A percentile compares a stretch with the other conserved stretches of the same genome.
phyloP scores from a whole-genome alignment of 2,329 filamentous ascomycete species.

The Passalora sequoiae region DNA sequence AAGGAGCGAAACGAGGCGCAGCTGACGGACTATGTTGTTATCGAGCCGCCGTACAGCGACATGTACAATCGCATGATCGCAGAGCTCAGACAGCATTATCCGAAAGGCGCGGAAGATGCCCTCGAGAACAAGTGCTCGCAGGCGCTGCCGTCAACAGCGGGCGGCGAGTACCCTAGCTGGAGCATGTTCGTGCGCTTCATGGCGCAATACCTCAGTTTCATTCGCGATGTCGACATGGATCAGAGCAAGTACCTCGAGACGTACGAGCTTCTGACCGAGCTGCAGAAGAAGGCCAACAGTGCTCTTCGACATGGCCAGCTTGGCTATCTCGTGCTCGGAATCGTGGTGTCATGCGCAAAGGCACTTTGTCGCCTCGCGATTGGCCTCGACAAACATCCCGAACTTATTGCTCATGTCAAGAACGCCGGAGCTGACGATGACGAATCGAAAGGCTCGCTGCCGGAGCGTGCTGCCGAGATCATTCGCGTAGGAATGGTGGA shows the following conservation, averaged over 20 bases:
- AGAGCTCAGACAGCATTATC: slow-evolving; percentile 60
- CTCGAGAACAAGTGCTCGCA: slow-evolving; percentile 61
- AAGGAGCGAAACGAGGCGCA: slow-evolving; percentile 58
- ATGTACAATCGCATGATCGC: slow-evolving; percentile 63
- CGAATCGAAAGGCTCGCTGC: slow-evolving; percentile 53
- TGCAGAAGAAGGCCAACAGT: slow-evolving; percentile 71
- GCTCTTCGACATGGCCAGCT: slow-evolving; percentile 74
- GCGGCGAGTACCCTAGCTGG: slow-evolving; percentile 65
- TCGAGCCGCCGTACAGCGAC: slow-evolving; percentile 65
- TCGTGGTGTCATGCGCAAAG: slow-evolving; percentile 74
- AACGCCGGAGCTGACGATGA: slow-evolving; percentile 46
- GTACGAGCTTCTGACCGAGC: slow-evolving; percentile 65
- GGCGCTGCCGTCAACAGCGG: slow-evolving; percentile 59
- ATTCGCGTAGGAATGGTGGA: slow-evolving; percentile 88
- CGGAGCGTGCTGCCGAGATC: slow-evolving; percentile 81
- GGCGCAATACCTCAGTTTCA: slow-evolving; percentile 72
- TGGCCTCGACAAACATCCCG: slow-evolving; percentile 72
- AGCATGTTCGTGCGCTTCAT: slow-evolving; percentile 73
- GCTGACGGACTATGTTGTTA: slow-evolving; percentile 65
- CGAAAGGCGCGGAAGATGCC: slow-evolving; percentile 44
- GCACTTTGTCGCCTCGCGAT: slow-evolving; percentile 78
- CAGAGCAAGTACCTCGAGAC: slow-evolving; percentile 68
- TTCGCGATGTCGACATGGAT: slow-evolving; percentile 75
- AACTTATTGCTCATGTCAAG: slow-evolving; percentile 62
- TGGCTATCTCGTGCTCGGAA: slow-evolving; percentile 75